Percentiles rank a stretch among this genome's conserved stretches.
phyloP scores from a whole-genome alignment of 164 flowering plant genomes.

The Annona cherimola region DNA sequence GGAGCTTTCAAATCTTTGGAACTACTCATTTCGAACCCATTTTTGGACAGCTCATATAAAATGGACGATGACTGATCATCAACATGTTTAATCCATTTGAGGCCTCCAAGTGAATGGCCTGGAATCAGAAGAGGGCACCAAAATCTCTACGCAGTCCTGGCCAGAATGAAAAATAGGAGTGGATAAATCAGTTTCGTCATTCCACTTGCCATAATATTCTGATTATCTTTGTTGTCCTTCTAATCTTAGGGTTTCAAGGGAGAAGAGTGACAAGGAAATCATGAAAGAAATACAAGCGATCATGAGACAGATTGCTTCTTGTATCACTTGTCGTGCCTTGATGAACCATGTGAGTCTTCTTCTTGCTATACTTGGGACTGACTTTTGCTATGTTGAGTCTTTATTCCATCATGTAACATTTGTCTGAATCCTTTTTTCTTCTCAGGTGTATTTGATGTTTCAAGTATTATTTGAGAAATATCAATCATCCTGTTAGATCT shows the following conservation, averaged over 20 bases:
- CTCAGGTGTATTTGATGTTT: conserved; percentile 91
- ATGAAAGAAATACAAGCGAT: conserved; percentile 98
- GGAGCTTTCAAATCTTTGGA: not conserved
- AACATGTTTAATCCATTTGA: not conserved
- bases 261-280: conserved; percentile 95
- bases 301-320: conserved; percentile 89
- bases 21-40: not conserved
- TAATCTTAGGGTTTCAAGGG: conserved; percentile 70
- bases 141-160: not conserved
- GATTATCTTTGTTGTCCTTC: not conserved
- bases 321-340: conserved; percentile 95
- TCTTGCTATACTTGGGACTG: not conserved
- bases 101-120: not conserved
- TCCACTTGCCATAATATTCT: not conserved
- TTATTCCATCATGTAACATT: not conserved
- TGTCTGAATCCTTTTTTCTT: not conserved
- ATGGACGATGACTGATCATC: not conserved
- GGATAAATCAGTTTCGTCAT: no score
- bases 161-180: not conserved
- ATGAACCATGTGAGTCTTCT: conserved; percentile 69
- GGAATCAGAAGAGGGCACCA: not conserved
- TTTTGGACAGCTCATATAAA: not conserved
- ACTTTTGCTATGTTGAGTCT: not conserved
- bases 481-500: no score
- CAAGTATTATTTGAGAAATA: no score